Evolutionary conservation across 768 basidiomycete genomes (phyloP).

Genomic region (Lanmaoa pseudosensibilis): DNA sequence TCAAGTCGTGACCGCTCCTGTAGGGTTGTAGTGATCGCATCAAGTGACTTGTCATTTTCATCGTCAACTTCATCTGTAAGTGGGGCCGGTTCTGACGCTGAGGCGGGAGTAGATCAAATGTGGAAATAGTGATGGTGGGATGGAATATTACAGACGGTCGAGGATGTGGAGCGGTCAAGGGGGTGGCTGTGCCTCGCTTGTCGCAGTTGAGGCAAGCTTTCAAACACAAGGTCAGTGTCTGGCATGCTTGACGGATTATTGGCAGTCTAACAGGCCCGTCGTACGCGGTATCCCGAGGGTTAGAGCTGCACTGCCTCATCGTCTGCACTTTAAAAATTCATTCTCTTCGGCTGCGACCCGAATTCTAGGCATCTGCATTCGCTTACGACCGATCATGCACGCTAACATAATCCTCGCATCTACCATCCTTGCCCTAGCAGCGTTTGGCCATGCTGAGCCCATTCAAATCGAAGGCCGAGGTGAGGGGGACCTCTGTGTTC

Average conservation of each 20-base stretch:
- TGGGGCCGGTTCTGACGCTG: too few species aligned
- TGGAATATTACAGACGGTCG: too few species aligned
- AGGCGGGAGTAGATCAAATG: too few species aligned
- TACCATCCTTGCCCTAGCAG: conserved; percentile 37
- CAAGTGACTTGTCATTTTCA: too few species aligned
- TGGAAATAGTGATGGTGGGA: too few species aligned
- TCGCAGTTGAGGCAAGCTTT: too few species aligned
- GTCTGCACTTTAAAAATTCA: neutral
- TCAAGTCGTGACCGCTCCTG: too few species aligned
- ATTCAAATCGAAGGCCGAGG: conserved; percentile 43
- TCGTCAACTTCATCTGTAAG: too few species aligned
- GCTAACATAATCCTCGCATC: conserved; percentile 37
- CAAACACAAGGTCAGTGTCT: too few species aligned
- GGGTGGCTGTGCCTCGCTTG: too few species aligned
- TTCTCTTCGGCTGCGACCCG: conserved; percentile 6
- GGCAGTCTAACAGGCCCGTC: neutral
- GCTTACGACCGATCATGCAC: conserved; percentile 12
- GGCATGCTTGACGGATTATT: neutral
- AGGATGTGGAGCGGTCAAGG: too few species aligned
- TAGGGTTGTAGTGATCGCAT: too few species aligned
- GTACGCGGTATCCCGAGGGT: neutral
- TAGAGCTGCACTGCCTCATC: neutral
- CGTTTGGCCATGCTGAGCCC: conserved; percentile 39
- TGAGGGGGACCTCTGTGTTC: conserved; percentile 26
- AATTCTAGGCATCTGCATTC: neutral